phyloP scores from a whole-genome alignment of 805 yeast species.

The Wickerhamiella alocasiicola region DNA sequence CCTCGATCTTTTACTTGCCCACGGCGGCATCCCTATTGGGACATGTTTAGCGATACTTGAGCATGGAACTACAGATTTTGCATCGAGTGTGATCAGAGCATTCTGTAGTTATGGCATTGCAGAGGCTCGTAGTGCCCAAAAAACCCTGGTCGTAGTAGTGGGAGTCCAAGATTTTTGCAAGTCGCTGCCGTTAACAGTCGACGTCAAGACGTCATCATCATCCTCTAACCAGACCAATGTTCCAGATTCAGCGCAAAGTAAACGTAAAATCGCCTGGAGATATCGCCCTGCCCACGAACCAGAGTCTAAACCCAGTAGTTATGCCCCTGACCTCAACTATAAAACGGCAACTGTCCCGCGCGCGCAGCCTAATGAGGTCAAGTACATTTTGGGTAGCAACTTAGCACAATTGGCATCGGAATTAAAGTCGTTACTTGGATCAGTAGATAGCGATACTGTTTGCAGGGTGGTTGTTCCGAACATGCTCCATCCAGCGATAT shows the following conservation, averaged over 20 bases:
- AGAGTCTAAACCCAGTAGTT: slow-evolving; percentile 18
- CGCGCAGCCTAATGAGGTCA: slow-evolving; percentile 12
- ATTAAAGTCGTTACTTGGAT: neutral
- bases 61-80: slow-evolving; percentile 74
- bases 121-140: slow-evolving; percentile 43
- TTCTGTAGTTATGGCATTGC: slow-evolving; percentile 61
- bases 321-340: slow-evolving; percentile 18
- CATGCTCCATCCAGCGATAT: slow-evolving; percentile 67
- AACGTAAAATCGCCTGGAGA: slow-evolving; percentile 68
- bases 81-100: slow-evolving; percentile 52
- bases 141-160: slow-evolving; percentile 16
- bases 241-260: slow-evolving; percentile 28
- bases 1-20: slow-evolving; percentile 60
- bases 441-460: slow-evolving; percentile 27
- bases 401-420: neutral
- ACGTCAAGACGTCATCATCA: neutral
- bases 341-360: slow-evolving; percentile 16
- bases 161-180: slow-evolving; percentile 20
- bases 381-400: slow-evolving; percentile 1
- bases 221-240: neutral
- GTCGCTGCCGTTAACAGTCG: slow-evolving; percentile 45
- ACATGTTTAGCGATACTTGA: slow-evolving; percentile 62
- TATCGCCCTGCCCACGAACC: slow-evolving; percentile 37
- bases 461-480: slow-evolving; percentile 63
- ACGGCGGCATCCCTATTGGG: slow-evolving; percentile 80